These are phyloP conservation scores for Pythium volutum DNA, from an alignment of 352 stramenopile genomes.

Conservation along the genomic window DNA sequence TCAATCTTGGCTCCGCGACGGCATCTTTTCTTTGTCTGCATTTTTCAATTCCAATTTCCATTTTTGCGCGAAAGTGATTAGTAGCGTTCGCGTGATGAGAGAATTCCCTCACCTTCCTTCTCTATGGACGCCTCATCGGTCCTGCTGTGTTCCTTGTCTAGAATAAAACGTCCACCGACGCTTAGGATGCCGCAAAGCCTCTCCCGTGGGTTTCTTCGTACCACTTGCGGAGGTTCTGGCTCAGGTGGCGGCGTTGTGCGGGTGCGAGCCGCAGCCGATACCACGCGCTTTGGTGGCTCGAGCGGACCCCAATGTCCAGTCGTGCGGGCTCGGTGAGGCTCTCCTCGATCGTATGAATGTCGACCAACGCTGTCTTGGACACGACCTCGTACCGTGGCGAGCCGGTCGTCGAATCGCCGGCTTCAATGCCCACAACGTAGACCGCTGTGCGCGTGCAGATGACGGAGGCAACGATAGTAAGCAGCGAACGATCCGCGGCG, in stretches of 20 bases:
- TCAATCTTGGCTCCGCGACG: no score
- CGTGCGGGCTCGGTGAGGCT: slow-evolving; percentile 56
- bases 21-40: not conserved
- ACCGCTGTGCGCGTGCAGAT: slow-evolving; percentile 25
- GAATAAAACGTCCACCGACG: no score
- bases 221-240: slow-evolving; percentile 56
- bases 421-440: slow-evolving; percentile 53
- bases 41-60: not conserved
- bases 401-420: slow-evolving; percentile 14
- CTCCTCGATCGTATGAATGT: slow-evolving; percentile 68
- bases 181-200: not conserved
- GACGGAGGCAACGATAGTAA: slow-evolving; percentile 31
- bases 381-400: slow-evolving; percentile 35
- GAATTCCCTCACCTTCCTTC: not conserved
- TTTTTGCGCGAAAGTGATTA: no score
- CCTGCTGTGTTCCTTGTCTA: no score
- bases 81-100: no score
- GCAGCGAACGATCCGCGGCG: slow-evolving; percentile 25
- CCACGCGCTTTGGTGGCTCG: slow-evolving; percentile 38
- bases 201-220: slow-evolving; percentile 22
- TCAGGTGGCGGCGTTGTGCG: slow-evolving; percentile 54
- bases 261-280: slow-evolving; percentile 53
- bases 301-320: slow-evolving; percentile 59
- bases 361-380: slow-evolving; percentile 36
- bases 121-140: not conserved